These are phyloP conservation scores for Cladophialophora psammophila DNA, from an alignment of 2,329 filamentous ascomycete species.

Conservation along the genomic window DNA sequence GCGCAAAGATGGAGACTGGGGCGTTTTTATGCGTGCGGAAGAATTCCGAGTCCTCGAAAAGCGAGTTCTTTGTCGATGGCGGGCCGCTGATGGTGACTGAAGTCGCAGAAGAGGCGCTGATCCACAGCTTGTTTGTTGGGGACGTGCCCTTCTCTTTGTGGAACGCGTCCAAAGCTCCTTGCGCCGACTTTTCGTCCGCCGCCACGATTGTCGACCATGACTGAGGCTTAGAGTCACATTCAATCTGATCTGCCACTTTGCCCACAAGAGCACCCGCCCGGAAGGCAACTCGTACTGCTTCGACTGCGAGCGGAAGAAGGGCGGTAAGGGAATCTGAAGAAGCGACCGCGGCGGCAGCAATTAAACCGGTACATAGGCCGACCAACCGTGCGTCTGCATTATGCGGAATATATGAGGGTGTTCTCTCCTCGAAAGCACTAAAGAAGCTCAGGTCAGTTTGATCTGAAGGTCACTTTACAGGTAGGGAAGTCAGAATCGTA, in stretches of 20 bases:
- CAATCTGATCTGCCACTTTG: constrained; percentile 49
- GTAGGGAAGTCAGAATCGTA: constrained; percentile 41
- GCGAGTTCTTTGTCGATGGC: constrained; percentile 59
- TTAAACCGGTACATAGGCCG: constrained; percentile 54
- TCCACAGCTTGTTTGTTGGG: constrained; percentile 61
- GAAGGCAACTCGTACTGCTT: constrained; percentile 53
- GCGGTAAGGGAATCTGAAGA: constrained; percentile 51
- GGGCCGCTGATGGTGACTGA: constrained; percentile 67
- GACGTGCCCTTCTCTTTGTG: constrained; percentile 54
- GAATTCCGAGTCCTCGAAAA: constrained; percentile 57
- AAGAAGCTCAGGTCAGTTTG: constrained; percentile 32
- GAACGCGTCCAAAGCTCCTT: constrained; percentile 42
- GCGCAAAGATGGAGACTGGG: constrained; percentile 63
- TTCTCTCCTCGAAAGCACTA: constrained; percentile 53
- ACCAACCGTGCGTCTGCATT: constrained; percentile 48
- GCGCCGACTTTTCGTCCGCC: constrained; percentile 43
- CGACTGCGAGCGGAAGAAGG: constrained; percentile 51
- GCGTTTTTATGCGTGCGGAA: constrained; percentile 60
- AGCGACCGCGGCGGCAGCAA: constrained; percentile 51
- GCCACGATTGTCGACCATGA: constrained; percentile 53
- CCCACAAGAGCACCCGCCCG: constrained; percentile 52
- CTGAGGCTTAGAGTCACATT: constrained; percentile 42
- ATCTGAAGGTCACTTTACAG: constrained; percentile 4
- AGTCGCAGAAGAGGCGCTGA: constrained; percentile 66
- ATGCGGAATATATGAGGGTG: constrained; percentile 49